Evolutionary conservation across 73 alveolate species (phyloP).

Genomic region (Paramecium bursaria): DNA sequence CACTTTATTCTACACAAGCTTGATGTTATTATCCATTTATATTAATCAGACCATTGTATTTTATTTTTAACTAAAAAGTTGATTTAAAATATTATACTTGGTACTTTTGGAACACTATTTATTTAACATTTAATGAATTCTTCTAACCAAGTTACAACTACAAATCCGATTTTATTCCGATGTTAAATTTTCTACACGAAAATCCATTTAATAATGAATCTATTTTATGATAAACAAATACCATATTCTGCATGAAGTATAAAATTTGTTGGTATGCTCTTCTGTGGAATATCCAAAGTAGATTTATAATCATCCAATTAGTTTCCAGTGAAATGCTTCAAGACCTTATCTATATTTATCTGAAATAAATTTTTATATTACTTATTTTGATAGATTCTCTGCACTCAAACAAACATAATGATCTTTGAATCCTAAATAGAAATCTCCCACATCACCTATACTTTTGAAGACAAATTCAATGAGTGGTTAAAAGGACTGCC

Average conservation of each 20-base stretch:
- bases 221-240: neutral
- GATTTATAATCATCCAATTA: conserved; percentile 26
- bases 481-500: conserved; percentile 63
- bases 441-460: conserved; percentile 39
- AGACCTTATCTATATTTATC: conserved; percentile 48
- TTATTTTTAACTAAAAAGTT: conserved; percentile 51
- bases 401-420: conserved; percentile 47
- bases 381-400: conserved; percentile 19
- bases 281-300: conserved; percentile 21
- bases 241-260: conserved; percentile 53
- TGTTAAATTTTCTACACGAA: conserved; percentile 49
- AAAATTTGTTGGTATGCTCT: conserved; percentile 24
- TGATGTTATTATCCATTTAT: conserved; percentile 28
- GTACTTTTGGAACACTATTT: conserved; percentile 26
- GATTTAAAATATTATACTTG: neutral
- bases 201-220: conserved; percentile 56
- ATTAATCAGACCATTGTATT: conserved; percentile 37
- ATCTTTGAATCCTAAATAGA: conserved; percentile 34
- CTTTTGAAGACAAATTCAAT: conserved; percentile 58
- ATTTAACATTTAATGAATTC: conserved; percentile 20
- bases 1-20: conserved; percentile 47
- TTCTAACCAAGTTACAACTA: conserved; percentile 14
- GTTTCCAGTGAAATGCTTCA: conserved; percentile 45
- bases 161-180: conserved; percentile 32
- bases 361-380: neutral